phyloP scores from a whole-genome alignment of 345 rosid genomes.

The Cardamine chenopodiifolia region DNA sequence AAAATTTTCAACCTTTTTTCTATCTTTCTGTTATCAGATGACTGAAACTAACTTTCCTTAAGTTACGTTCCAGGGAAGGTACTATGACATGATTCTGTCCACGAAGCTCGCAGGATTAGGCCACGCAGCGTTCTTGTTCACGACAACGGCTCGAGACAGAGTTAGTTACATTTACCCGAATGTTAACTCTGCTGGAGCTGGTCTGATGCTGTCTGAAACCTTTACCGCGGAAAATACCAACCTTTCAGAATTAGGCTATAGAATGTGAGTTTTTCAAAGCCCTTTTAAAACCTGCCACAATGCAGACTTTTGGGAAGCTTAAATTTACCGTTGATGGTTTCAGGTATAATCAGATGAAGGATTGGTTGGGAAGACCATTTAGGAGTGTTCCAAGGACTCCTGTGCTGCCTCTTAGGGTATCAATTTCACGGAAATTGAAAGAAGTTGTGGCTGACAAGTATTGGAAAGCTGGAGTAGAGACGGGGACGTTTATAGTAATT shows the following conservation, averaged over 20 bases:
- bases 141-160: slow-evolving; percentile 84
- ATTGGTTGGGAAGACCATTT: slow-evolving; percentile 83
- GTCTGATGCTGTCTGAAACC: slow-evolving; percentile 71
- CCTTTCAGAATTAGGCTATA: slow-evolving; percentile 77
- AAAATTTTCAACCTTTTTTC: background rate
- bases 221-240: slow-evolving; percentile 64
- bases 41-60: background rate
- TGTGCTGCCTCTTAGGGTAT: slow-evolving; percentile 67
- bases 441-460: slow-evolving; percentile 74
- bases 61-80: slow-evolving; percentile 63
- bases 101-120: slow-evolving; percentile 94
- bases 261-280: slow-evolving; percentile 56
- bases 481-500: slow-evolving; percentile 81
- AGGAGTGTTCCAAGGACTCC: slow-evolving; percentile 76
- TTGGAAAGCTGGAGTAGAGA: slow-evolving; percentile 65
- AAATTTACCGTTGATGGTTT: slow-evolving; percentile 20
- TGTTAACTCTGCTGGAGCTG: slow-evolving; percentile 96
- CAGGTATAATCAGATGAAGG: slow-evolving; percentile 87
- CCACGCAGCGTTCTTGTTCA: slow-evolving; percentile 83
- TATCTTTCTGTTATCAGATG: background rate
- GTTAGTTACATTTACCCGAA: slow-evolving; percentile 89
- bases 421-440: slow-evolving; percentile 80
- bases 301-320: background rate
- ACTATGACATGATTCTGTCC: slow-evolving; percentile 88
- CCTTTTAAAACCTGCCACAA: background rate